Evolutionary conservation across 345 rosid species (phyloP).

Genomic region (Stellera chamaejasme): DNA sequence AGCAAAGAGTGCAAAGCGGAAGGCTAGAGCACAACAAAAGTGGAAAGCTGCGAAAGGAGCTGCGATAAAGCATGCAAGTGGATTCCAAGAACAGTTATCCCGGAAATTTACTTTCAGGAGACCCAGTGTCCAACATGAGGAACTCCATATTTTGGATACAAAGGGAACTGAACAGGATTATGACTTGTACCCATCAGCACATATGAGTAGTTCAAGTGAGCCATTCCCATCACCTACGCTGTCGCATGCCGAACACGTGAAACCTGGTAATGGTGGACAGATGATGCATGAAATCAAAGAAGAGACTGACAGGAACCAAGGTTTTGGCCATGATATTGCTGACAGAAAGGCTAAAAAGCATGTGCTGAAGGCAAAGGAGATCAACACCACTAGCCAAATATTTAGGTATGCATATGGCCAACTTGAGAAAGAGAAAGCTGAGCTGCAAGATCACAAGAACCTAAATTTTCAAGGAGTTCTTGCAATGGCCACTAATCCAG

Average conservation of each 20-base stretch:
- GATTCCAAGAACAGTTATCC: conserved; percentile 54
- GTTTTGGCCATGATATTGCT: conserved; percentile 16
- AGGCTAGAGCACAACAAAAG: conserved; percentile 63
- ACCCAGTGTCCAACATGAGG: conserved; percentile 18
- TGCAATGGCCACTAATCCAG: conserved; percentile 49
- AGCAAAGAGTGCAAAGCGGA: conserved; percentile 56
- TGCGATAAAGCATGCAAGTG: conserved; percentile 63
- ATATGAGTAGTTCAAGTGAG: conserved; percentile 21
- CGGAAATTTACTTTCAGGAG: conserved; percentile 53
- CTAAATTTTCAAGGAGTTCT: conserved; percentile 76
- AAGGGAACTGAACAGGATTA: conserved; percentile 27
- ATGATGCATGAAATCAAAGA: conserved; percentile 39
- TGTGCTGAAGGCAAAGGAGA: conserved; percentile 26
- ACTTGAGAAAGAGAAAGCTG: conserved; percentile 79
- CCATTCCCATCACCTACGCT: conserved; percentile 17
- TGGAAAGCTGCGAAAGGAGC: conserved; percentile 73
- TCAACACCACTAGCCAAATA: conserved; percentile 59
- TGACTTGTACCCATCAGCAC: conserved; percentile 27
- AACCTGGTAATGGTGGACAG: conserved; percentile 22
- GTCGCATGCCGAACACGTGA: conserved; percentile 27
- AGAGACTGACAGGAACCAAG: conserved; percentile 24
- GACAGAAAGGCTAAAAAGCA: conserved; percentile 30
- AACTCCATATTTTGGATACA: conserved; percentile 33
- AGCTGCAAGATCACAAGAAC: conserved; percentile 39
- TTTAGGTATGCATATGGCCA: conserved; percentile 71